A percentile compares a stretch with the other conserved stretches of the same genome.
phyloP scores from a whole-genome alignment of 1,139 yeast species.

The Candida tunisiensis region DNA sequence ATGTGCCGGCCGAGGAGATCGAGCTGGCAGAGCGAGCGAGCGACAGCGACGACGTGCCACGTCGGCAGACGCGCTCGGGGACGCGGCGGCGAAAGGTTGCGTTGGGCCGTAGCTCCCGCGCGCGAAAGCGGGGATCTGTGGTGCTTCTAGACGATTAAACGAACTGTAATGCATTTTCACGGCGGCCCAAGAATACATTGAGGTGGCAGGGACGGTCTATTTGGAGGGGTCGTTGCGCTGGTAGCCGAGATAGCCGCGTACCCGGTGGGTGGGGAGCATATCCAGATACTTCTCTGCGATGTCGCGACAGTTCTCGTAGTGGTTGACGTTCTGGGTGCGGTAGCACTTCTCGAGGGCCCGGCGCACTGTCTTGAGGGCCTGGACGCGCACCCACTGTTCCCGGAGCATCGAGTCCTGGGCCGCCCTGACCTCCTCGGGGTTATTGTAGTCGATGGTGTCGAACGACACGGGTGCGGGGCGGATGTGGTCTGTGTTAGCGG shows the following conservation, averaged over 20 bases:
- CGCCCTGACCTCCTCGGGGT: constrained; percentile 41
- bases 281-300: constrained; percentile 62
- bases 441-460: constrained; percentile 66
- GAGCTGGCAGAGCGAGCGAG: too few relatives aligned
- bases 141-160: too few relatives aligned
- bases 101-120: too few relatives aligned
- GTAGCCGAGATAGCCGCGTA: constrained; percentile 63
- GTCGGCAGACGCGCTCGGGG: too few relatives aligned
- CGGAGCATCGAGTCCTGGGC: constrained; percentile 68
- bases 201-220: too few relatives aligned
- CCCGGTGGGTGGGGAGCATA: constrained; percentile 50
- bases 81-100: too few relatives aligned
- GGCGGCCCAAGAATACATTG: too few relatives aligned
- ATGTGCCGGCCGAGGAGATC: too few relatives aligned
- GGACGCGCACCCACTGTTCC: constrained; percentile 66
- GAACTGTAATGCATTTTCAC: too few relatives aligned
- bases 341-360: constrained; percentile 56
- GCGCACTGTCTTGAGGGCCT: constrained; percentile 52
- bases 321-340: constrained; percentile 52
- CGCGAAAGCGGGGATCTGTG: too few relatives aligned
- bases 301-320: constrained; percentile 62
- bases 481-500: too few relatives aligned
- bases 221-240: constrained; percentile 76
- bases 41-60: too few relatives aligned
- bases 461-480: constrained; percentile 69